Evolutionary conservation across 2,329 filamentous ascomycete species (phyloP).

Genomic region (Monosporascus sp.): DNA sequence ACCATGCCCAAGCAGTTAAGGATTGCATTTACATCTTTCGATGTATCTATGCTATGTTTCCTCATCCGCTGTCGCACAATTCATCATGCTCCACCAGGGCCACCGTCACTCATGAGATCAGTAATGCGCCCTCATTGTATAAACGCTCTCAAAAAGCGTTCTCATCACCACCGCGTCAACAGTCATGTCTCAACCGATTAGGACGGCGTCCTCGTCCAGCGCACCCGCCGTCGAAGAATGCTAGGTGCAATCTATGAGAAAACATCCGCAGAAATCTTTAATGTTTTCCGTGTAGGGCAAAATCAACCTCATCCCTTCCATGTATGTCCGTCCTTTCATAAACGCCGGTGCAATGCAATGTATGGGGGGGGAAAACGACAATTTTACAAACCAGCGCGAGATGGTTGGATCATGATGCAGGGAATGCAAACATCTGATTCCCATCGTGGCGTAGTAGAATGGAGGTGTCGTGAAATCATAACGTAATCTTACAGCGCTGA

Average conservation of each 20-base stretch:
- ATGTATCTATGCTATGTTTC: neutral
- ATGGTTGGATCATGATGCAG: conserved; percentile 1
- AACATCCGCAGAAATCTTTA: conserved; percentile 18
- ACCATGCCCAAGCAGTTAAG: neutral
- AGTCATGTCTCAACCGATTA: conserved; percentile 24
- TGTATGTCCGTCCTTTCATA: conserved; percentile 23
- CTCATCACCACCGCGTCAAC: conserved; percentile 1
- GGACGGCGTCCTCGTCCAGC: conserved; percentile 36
- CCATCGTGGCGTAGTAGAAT: conserved; percentile 2
- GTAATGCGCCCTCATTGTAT: neutral
- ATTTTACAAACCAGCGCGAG: conserved; percentile 21
- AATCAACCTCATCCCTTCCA: conserved; percentile 17
- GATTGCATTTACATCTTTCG: neutral
- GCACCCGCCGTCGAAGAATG: conserved; percentile 34
- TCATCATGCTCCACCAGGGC: neutral
- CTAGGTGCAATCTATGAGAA: conserved; percentile 26
- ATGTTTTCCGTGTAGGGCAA: conserved; percentile 24
- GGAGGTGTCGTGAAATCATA: conserved; percentile 25
- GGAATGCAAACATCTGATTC: conserved; percentile 8
- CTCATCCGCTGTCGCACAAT: neutral
- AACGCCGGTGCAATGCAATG: conserved; percentile 57
- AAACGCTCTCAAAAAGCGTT: neutral
- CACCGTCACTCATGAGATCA: neutral
- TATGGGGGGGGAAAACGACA: conserved; percentile 16
- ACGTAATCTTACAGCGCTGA: conserved; percentile 19